Conservation (phyloP, 192 early-diverging fungal species). For the Entomortierella parvispora region DNA sequence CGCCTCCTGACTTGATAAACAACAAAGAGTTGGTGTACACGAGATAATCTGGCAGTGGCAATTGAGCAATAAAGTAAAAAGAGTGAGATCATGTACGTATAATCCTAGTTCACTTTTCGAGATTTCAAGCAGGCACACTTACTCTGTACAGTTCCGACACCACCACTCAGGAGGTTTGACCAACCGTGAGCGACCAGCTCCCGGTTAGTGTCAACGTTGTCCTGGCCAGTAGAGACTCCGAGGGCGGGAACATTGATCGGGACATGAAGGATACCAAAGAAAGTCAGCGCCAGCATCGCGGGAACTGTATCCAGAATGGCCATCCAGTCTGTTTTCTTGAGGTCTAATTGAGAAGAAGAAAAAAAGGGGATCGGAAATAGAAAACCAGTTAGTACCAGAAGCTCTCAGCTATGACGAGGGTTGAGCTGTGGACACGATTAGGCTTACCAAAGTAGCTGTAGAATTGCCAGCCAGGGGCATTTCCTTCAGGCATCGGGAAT, state of each 20-base stretch:
- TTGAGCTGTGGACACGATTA: not conserved
- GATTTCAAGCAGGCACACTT: conserved; percentile 23
- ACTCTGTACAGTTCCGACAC: conserved; percentile 82
- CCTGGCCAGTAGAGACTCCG: conserved; percentile 88
- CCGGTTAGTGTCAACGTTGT: conserved; percentile 90
- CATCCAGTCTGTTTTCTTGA: conserved; percentile 71
- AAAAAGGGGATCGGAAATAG: not conserved
- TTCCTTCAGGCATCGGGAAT: conserved; percentile 76
- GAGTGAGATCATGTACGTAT: not conserved
- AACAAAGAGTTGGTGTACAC: conserved; percentile 94
- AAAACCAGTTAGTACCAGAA: not conserved
- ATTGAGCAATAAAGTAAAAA: not conserved
- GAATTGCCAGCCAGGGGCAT: conserved; percentile 88
- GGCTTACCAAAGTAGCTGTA: conserved; percentile 79
- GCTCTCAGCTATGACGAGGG: not conserved
- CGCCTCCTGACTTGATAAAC: conserved; percentile 93
- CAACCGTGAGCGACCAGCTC: conserved; percentile 95
- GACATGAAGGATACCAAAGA: conserved; percentile 96
- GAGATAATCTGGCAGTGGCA: conserved; percentile 93
- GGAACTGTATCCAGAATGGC: conserved; percentile 77
- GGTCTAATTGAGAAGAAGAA: conserved; percentile 55
- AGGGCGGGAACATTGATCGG: conserved; percentile 97
- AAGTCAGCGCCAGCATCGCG: conserved; percentile 93
- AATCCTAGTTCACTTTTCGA: conserved; percentile 1
- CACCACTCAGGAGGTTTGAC: conserved; percentile 85